Base-by-base conservation (phyloP, 2,329 filamentous ascomycete genomes). In the Diplodia scrobiculata region DNA sequence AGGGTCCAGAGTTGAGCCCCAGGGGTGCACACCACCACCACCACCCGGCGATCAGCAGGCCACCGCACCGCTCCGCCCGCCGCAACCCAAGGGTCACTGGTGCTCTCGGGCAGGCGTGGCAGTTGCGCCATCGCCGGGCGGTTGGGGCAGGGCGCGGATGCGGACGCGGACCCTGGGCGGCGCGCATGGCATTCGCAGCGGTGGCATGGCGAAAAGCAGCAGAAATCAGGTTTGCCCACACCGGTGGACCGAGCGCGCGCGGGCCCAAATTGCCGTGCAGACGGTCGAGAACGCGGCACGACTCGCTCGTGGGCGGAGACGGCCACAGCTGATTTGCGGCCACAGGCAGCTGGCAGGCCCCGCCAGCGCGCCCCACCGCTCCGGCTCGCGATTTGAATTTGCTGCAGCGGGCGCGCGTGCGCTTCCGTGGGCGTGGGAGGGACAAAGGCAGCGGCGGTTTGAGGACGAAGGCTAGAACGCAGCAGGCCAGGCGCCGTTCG, bases 391-490 rank as follows among this genome's bases (percentile, higher is more conserved):
- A 45, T n/a, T 36, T 27, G 58, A 36, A 36, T 62, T 25, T 62
- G 58, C 29, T 25, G 58, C 45, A 13, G 27, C 29, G 58, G 21
- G 34, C 34, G 34, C 34, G 34, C 34, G 34, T 11, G 34, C 34
- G 34, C 34, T 36, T 36, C 34, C 34, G 34, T 9, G 34, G 34
- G 38, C 21, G 21, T 25, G 21, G 21, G 21, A 45, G 14, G 27
- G 38, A 60, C 55, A 60, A 60, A 60, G 54, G 27, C 38, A 21
- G 55, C 55, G 27, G 38, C 25, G n/a, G 58, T 62, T 50, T 62
- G 41, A 50, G 58, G 41, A 62, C 10, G 45, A 45, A 62, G 58
- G 58, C 58, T 62, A 62, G 58, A 62, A 34, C 58, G 45, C 58
- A 27, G 58, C 41, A 60, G 55, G 14, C 55, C 38, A 27, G 38